Evolutionary conservation across 1,284 basidiomycete genomes (phyloP).

Genomic region (Cryptococcus jaspeensis): DNA sequence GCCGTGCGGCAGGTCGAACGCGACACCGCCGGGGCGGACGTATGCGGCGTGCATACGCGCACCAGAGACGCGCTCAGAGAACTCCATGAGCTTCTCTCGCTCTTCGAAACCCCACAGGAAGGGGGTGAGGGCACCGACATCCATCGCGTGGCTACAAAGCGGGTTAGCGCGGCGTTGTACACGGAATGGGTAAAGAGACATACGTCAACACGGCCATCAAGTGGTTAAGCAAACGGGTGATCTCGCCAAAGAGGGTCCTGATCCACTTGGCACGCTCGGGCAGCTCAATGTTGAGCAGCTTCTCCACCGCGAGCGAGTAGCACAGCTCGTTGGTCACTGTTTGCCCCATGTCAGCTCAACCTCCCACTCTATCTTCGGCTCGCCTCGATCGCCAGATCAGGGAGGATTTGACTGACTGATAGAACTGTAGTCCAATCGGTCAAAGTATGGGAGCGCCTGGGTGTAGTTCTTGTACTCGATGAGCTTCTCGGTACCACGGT

Average conservation of each 20-base stretch:
- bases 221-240: slow-evolving; percentile 95
- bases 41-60: slow-evolving; percentile 98
- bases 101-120: slow-evolving; percentile 99
- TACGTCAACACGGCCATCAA: slow-evolving; percentile 92
- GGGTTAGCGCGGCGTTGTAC: neutral
- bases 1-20: slow-evolving; percentile 95
- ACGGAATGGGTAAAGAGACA: slow-evolving; percentile 5
- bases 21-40: slow-evolving; percentile 95
- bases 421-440: slow-evolving; percentile 97
- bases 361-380: neutral
- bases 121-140: slow-evolving; percentile 95
- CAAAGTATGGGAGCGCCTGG: slow-evolving; percentile 98
- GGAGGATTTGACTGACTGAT: slow-evolving; percentile 76
- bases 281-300: slow-evolving; percentile 95
- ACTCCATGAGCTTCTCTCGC: slow-evolving; percentile 99
- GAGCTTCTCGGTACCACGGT: slow-evolving; percentile 96
- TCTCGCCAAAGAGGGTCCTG: slow-evolving; percentile 93
- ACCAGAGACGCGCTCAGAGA: slow-evolving; percentile 98
- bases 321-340: slow-evolving; percentile 92
- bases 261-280: slow-evolving; percentile 99
- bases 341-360: neutral
- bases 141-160: slow-evolving; percentile 51
- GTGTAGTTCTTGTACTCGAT: slow-evolving; percentile 99
- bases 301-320: slow-evolving; percentile 96
- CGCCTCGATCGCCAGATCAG: neutral